Conservation (phyloP, 331 rosid genomes). For the Ulmus americana region DNA sequence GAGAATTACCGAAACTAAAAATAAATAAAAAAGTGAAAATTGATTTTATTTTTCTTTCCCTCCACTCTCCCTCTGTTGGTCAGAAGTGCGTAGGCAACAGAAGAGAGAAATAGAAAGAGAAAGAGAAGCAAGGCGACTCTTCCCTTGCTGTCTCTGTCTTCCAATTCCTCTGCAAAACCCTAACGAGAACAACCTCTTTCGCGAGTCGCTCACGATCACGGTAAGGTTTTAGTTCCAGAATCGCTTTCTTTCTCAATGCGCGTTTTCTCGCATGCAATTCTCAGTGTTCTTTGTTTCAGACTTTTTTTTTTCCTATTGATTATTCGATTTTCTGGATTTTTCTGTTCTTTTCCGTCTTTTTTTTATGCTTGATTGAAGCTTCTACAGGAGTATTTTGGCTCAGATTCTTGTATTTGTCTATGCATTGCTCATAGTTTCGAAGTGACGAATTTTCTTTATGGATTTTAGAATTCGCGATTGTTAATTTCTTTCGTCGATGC, state of each 20-base stretch:
- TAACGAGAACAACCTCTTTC: not conserved
- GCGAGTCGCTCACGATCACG: not conserved
- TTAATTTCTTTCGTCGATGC: too few species aligned
- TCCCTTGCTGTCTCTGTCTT: not conserved
- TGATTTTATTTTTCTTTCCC: conserved; percentile 4
- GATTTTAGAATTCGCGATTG: too few species aligned
- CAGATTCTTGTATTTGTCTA: not conserved
- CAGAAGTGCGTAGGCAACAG: not conserved
- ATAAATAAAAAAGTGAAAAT: not conserved
- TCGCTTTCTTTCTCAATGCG: not conserved
- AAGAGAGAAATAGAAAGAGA: not conserved
- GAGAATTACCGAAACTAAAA: not conserved
- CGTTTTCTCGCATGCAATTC: not conserved
- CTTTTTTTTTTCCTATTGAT: not conserved
- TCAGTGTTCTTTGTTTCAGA: not conserved
- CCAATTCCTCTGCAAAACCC: conserved; percentile 11
- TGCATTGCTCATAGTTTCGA: not conserved
- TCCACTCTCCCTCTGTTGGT: conserved; percentile 7
- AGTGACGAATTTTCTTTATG: too few species aligned
- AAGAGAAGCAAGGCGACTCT: not conserved
- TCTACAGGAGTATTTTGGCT: not conserved
- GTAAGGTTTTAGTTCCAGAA: not conserved
- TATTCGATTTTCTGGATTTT: not conserved
- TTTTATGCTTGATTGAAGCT: not conserved
- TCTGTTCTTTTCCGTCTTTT: not conserved